These are phyloP conservation scores for Phytopythium montanum DNA, from an alignment of 352 stramenopile genomes.

Conservation along the genomic window DNA sequence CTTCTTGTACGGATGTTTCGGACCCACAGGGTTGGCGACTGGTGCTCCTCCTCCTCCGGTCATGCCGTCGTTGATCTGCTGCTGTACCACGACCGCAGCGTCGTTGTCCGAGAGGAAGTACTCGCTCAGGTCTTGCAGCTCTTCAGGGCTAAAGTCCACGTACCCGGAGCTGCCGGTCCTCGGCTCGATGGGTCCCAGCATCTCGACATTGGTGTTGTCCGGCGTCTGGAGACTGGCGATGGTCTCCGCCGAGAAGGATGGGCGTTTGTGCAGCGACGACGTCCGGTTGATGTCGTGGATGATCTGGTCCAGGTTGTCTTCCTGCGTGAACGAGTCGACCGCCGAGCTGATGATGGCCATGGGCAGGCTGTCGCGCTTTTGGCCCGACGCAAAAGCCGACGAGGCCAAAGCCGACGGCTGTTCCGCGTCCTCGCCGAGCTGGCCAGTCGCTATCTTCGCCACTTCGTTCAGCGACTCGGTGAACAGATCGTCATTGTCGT, in stretches of 20 bases:
- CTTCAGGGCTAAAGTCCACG: constrained; percentile 64
- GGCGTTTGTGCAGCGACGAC: constrained; percentile 42
- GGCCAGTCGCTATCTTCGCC: constrained; percentile 29
- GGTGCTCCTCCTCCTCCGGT: constrained; percentile 10
- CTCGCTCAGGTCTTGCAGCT: constrained; percentile 71
- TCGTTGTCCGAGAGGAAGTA: constrained; percentile 69
- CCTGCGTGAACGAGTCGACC: constrained; percentile 70
- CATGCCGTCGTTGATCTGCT: constrained; percentile 19
- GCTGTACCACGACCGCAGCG: constrained; percentile 22
- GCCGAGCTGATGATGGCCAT: constrained; percentile 60
- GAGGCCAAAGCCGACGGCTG: neutral
- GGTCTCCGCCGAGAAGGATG: constrained; percentile 7
- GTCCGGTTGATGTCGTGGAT: constrained; percentile 70
- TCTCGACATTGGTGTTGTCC: neutral
- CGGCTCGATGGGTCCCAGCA: constrained; percentile 16
- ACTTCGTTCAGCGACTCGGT: constrained; percentile 48
- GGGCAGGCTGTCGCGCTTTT: constrained; percentile 66
- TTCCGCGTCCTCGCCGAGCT: neutral
- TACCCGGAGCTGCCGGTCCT: constrained; percentile 36
- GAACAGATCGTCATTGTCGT: constrained; percentile 67
- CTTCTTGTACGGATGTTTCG: constrained; percentile 43
- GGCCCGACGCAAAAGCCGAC: constrained; percentile 11
- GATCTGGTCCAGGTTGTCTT: constrained; percentile 73
- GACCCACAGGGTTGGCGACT: constrained; percentile 9
- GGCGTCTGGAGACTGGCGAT: neutral